Evolutionary conservation across 2,329 filamentous ascomycete genomes (phyloP).

Genomic region (Neofusicoccum laricinum): DNA sequence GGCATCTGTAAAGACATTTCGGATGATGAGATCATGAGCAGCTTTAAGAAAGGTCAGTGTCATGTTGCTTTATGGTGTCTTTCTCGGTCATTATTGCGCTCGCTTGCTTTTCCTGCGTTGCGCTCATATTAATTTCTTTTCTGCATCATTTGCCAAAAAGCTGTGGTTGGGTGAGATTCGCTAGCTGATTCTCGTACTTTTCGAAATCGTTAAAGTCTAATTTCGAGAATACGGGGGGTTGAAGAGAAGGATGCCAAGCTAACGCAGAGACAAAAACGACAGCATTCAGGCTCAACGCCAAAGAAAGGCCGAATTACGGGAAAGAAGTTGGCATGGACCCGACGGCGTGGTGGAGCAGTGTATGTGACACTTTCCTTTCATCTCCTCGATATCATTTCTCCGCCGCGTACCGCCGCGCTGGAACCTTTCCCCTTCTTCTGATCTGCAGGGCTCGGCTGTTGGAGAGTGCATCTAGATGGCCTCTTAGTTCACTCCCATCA

Average conservation of each 20-base stretch:
- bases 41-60: conserved; percentile 38
- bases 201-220: too few species aligned
- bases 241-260: background rate
- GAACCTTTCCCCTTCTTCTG: too few species aligned
- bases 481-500: too few species aligned
- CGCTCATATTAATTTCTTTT: too few species aligned
- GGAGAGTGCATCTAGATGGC: too few species aligned
- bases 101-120: too few species aligned
- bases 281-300: conserved; percentile 50
- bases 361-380: conserved; percentile 30
- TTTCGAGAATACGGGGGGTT: background rate
- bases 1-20: conserved; percentile 44
- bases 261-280: background rate
- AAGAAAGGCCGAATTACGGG: conserved; percentile 58
- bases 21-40: conserved; percentile 38
- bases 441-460: too few species aligned
- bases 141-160: too few species aligned
- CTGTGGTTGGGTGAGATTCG: too few species aligned
- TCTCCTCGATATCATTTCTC: background rate
- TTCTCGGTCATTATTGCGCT: background rate
- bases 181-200: too few species aligned
- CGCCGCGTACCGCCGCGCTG: too few species aligned
- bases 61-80: background rate
- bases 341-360: conserved; percentile 59
- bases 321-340: conserved; percentile 51